phyloP scores from a whole-genome alignment of 805 yeast genomes.

The Candida railenensis region DNA sequence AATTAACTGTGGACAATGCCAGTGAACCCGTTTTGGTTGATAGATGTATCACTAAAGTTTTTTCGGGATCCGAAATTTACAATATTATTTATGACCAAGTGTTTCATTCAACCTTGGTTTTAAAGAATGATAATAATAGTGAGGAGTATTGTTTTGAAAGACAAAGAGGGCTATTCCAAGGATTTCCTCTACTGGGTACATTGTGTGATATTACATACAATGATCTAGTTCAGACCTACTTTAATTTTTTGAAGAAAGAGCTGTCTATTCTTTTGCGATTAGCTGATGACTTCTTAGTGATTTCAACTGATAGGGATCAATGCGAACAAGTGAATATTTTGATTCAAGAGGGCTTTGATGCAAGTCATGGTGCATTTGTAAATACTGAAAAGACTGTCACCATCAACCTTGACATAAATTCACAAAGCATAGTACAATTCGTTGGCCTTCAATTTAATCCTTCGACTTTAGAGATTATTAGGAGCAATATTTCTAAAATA shows the following conservation, averaged over 20 bases:
- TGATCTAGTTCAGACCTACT: constrained; percentile 45
- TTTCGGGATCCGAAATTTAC: constrained; percentile 45
- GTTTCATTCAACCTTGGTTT: constrained; percentile 44
- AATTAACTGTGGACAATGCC: constrained; percentile 13
- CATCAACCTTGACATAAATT: neutral
- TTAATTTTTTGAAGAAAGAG: constrained; percentile 15
- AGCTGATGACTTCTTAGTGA: constrained; percentile 84
- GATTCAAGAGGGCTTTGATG: constrained; percentile 19
- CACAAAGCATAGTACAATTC: constrained; percentile 13
- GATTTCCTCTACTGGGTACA: constrained; percentile 71
- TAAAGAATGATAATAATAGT: constrained; percentile 24
- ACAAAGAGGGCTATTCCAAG: constrained; percentile 78
- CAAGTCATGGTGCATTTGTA: constrained; percentile 32
- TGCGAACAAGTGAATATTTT: constrained; percentile 18
- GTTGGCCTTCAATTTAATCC: constrained; percentile 30
- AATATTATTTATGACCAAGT: constrained; percentile 52
- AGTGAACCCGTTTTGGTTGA: constrained; percentile 14
- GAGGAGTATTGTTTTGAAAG: constrained; percentile 31
- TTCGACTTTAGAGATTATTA: constrained; percentile 11
- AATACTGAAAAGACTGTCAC: constrained; percentile 28
- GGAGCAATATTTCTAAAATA: constrained; percentile 4
- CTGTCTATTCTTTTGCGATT: constrained; percentile 51
- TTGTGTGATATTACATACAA: constrained; percentile 76
- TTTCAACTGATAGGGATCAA: constrained; percentile 43
- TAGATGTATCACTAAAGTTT: constrained; percentile 26